A percentile compares a stretch with the other conserved stretches of the same genome.
Conservation (phyloP, 2,329 filamentous ascomycete species). For the Arachnopeziza araneosa region DNA sequence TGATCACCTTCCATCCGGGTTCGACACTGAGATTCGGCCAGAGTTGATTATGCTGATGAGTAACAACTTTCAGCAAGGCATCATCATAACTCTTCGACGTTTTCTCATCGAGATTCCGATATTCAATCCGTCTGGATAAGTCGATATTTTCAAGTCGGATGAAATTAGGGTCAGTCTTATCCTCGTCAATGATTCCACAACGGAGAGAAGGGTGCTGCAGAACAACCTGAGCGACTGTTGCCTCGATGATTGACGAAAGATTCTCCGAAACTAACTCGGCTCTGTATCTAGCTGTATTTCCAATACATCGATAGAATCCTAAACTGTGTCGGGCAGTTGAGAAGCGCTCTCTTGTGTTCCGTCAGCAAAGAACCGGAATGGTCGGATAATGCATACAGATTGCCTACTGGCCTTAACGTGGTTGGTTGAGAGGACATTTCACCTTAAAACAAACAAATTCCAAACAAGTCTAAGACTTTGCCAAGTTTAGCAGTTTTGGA, state of each 20-base stretch:
- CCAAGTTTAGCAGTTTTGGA: no score
- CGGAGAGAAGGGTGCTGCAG: slow-evolving; percentile 42
- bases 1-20: slow-evolving; percentile 44
- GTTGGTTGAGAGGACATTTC: not conserved
- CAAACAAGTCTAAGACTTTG: no score
- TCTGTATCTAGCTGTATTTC: slow-evolving; percentile 44
- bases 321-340: slow-evolving; percentile 15
- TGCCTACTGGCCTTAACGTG: slow-evolving; percentile 10
- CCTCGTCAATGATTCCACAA: slow-evolving; percentile 42
- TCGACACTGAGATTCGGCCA: slow-evolving; percentile 37
- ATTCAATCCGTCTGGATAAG: slow-evolving; percentile 39
- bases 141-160: slow-evolving; percentile 39
- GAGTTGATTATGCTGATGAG: slow-evolving; percentile 35
- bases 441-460: not conserved
- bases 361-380: not conserved
- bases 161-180: slow-evolving; percentile 40
- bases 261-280: slow-evolving; percentile 14
- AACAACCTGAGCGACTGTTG: slow-evolving; percentile 38
- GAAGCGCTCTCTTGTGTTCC: slow-evolving; percentile 11
- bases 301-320: slow-evolving; percentile 34
- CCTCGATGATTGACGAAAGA: slow-evolving; percentile 28
- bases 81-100: slow-evolving; percentile 30
- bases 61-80: slow-evolving; percentile 29
- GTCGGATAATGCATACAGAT: slow-evolving; percentile 7
- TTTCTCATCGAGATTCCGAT: slow-evolving; percentile 19